phyloP scores from a whole-genome alignment of 352 stramenopile species.

The Thalassiosira hispida region DNA sequence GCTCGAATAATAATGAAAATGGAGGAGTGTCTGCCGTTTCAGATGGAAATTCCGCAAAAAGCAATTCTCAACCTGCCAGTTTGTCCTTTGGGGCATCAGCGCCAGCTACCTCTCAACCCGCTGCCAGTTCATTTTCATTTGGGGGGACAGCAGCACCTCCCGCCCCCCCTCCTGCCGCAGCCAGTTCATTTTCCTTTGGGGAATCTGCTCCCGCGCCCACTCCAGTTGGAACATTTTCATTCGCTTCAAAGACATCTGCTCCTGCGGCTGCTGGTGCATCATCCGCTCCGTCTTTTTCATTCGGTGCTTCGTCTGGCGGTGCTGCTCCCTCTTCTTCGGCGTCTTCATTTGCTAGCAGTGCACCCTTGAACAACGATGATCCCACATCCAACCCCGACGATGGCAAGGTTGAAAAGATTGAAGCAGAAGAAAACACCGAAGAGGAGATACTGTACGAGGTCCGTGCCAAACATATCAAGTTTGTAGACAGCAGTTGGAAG shows the following conservation, averaged over 20 bases:
- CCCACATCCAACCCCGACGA: constrained; percentile 33
- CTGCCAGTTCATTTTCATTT: constrained; percentile 8
- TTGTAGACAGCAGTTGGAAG: constrained; percentile 29
- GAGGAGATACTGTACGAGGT: constrained; percentile 46
- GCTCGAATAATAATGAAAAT: too few relatives aligned
- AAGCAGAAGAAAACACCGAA: constrained; percentile 44
- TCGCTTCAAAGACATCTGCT: background rate
- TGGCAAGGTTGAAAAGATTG: constrained; percentile 38
- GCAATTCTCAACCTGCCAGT: constrained; percentile 2
- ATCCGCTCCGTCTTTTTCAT: constrained; percentile 18
- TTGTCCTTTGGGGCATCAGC: too few relatives aligned
- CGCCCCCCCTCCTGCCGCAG: background rate
- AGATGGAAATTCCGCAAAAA: background rate
- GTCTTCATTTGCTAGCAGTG: background rate
- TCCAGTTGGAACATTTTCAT: too few relatives aligned
- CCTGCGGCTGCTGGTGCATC: background rate
- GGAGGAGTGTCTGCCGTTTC: background rate
- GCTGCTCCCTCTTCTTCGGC: too few relatives aligned
- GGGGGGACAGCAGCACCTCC: background rate
- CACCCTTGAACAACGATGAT: constrained; percentile 15
- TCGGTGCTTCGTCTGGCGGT: too few relatives aligned
- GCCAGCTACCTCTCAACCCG: background rate
- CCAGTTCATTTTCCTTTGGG: constrained; percentile 6
- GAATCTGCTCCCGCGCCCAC: background rate
- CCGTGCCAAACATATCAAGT: constrained; percentile 30